phyloP scores from a whole-genome alignment of 495 filamentous ascomycete genomes.

The Ascobolus immersus region DNA sequence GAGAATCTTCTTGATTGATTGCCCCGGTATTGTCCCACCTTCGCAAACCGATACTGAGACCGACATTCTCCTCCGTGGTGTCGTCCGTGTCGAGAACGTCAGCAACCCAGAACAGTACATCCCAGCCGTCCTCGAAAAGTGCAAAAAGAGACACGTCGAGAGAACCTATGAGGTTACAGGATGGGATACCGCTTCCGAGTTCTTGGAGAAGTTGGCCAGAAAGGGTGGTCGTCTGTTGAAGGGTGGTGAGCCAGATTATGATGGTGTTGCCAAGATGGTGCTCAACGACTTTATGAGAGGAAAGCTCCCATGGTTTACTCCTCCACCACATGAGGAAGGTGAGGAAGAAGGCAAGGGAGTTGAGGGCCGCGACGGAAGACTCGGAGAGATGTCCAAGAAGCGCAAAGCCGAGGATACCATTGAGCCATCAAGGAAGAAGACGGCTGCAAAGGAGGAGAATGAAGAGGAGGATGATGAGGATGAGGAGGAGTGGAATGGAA shows the following conservation, averaged over 20 bases:
- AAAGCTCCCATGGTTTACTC: conserved; percentile 87
- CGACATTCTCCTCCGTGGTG: conserved; percentile 78
- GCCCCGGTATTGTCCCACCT: conserved; percentile 83
- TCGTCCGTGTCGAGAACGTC: conserved; percentile 82
- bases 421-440: neutral
- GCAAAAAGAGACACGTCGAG: conserved; percentile 69
- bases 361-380: conserved; percentile 26
- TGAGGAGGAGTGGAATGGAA: conserved; percentile 13
- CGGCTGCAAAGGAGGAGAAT: conserved; percentile 10
- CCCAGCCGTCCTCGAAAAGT: conserved; percentile 48
- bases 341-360: conserved; percentile 27
- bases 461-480: conserved; percentile 13
- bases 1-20: conserved; percentile 89
- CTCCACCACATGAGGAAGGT: conserved; percentile 38
- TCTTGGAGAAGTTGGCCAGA: conserved; percentile 63
- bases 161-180: conserved; percentile 71
- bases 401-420: conserved; percentile 26
- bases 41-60: conserved; percentile 52
- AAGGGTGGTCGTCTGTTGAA: conserved; percentile 68
- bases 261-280: conserved; percentile 85
- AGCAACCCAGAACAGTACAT: conserved; percentile 91
- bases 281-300: conserved; percentile 85
- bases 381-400: conserved; percentile 35
- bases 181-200: conserved; percentile 47
- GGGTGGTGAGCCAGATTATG: conserved; percentile 75